phyloP scores from a whole-genome alignment of 371 early-diverging fungal species.

The Coemansia sp. region DNA sequence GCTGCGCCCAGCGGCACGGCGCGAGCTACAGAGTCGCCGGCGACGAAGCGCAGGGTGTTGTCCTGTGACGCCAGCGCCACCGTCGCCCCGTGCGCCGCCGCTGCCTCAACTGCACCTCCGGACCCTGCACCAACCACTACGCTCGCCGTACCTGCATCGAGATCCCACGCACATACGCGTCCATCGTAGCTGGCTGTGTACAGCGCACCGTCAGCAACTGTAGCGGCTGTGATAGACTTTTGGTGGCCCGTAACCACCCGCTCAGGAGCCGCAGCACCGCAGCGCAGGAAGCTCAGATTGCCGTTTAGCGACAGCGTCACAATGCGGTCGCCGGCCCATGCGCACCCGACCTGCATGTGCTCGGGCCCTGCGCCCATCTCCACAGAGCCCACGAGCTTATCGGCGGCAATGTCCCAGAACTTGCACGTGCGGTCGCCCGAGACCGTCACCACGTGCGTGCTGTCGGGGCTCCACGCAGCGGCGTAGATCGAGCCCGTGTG shows the following conservation, averaged over 20 bases:
- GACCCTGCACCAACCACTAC: constrained; percentile 17
- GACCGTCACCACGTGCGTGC: constrained; percentile 71
- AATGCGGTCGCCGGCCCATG: constrained; percentile 79
- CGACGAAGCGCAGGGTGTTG: constrained; percentile 54
- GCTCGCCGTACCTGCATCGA: constrained; percentile 33
- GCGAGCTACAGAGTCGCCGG: not conserved
- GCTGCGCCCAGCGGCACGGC: constrained; percentile 21
- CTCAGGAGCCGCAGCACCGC: constrained; percentile 22
- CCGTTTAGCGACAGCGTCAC: constrained; percentile 65
- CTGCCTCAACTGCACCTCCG: constrained; percentile 58
- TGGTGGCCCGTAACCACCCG: constrained; percentile 67
- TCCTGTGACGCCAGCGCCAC: constrained; percentile 77
- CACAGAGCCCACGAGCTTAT: constrained; percentile 60
- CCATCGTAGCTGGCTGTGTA: constrained; percentile 93
- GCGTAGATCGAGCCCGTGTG: constrained; percentile 86
- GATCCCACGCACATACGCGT: constrained; percentile 68
- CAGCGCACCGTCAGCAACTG: constrained; percentile 55
- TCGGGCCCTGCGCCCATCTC: constrained; percentile 51
- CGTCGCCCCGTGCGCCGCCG: constrained; percentile 24
- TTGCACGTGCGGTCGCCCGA: constrained; percentile 87
- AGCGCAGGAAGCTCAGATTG: constrained; percentile 35
- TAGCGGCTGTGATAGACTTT: constrained; percentile 78
- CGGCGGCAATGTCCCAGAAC: constrained; percentile 84
- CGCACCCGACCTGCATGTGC: constrained; percentile 91
- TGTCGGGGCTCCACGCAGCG: constrained; percentile 85